Conservation (phyloP, 371 early-diverging fungal species). For the Cokeromyces recurvatus region DNA sequence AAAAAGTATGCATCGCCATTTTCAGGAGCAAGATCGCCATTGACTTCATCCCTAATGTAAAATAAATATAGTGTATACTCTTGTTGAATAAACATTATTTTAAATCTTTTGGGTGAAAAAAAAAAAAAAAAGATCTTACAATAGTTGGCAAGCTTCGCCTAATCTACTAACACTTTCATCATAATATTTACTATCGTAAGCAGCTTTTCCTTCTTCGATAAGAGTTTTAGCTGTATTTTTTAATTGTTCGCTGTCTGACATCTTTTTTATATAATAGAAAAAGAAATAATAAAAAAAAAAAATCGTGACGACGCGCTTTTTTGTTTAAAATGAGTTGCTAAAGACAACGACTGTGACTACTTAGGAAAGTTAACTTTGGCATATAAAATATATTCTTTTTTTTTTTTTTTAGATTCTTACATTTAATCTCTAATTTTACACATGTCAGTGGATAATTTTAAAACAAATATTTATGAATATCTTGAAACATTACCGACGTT, state of each 20-base stretch:
- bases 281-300: conserved; percentile 1
- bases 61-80: background rate
- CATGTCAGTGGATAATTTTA: conserved; percentile 53
- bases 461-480: conserved; percentile 73
- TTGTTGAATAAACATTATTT: too few species aligned
- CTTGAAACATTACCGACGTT: conserved; percentile 73
- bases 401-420: too few species aligned
- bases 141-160: conserved; percentile 63
- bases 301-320: too few species aligned
- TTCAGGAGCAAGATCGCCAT: conserved; percentile 65
- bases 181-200: conserved; percentile 46
- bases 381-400: too few species aligned
- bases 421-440: too few species aligned
- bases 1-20: conserved; percentile 76
- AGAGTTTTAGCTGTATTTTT: conserved; percentile 18
- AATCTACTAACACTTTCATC: conserved; percentile 59
- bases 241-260: conserved; percentile 9
- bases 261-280: background rate
- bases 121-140: conserved; percentile 36
- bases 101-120: background rate
- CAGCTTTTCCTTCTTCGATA: conserved; percentile 61
- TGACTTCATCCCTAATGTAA: conserved; percentile 56
- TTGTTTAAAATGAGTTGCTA: too few species aligned
- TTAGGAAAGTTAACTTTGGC: too few species aligned
- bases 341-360: too few species aligned